Evolutionary conservation across 2,329 filamentous ascomycete species (phyloP), one percentile per base, ranked within the genome.

Genomic region (Mycosphaerelloides madeirae): DNA sequence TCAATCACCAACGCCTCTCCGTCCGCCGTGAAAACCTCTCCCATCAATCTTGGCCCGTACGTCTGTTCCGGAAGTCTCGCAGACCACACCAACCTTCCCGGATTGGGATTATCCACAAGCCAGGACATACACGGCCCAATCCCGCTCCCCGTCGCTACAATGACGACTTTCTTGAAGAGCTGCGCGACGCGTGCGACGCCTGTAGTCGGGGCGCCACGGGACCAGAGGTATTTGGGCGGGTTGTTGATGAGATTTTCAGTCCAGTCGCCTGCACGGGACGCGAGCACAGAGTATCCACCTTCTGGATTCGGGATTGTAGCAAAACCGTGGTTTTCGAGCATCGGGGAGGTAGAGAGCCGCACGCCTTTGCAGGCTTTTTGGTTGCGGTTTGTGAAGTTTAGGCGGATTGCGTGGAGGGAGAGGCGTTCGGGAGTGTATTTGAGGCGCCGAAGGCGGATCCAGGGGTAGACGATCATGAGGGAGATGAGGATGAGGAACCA

Each of bases 241-340:
- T 75, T 71, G 37, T 73, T 67, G 65, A 89, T 87, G 44, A 78
- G 76, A 25, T 72, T 69, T 18, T 69, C 69, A 1, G 85, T 89
- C 84, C 85, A 89, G 66, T 89, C 84, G 16, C 85, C 85, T 3
- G 83, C 84, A 52, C 82, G 83, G 42, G 83, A 86, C 20, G 89
- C 74, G 22, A 89, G 69, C 22, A 85, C 70, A 0, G 82, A 86
- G 66, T 83, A 87, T 12, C 78, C 81, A 41, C 69, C 69, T 11
- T 44, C 32, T 29, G 71, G 56, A 42, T 69, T 61, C 1, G 84
- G 80, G 48, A 89, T 85, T 1, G 82, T 83, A 33, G 85, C 85
- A 59, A 90, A 90, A 0, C 81, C 78, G 66, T 90, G 85, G 74
- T 83, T 87, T 65, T 90, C 85, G 7, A 75, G 66, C 31, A 60